Evolutionary conservation across 257 asterid species (phyloP), one percentile per base, ranked within the genome.

Genomic region (Mitragyna speciosa): DNA sequence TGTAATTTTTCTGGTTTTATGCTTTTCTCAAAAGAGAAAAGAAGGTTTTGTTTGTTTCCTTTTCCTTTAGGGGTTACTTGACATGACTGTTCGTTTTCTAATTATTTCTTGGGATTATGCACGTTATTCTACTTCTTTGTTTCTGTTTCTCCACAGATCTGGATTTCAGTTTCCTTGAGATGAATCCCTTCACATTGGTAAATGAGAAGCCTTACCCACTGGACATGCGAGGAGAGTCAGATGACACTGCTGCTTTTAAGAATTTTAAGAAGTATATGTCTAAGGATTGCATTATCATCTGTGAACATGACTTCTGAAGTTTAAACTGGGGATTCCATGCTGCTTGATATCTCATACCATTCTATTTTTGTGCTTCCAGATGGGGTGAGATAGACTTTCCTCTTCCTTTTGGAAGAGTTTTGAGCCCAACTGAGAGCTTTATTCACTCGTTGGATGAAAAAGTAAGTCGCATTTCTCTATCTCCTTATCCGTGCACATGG

Each of bases 141-240:
- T 56, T 76, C 69, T 75, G 52, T 36, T 48, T 78, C 24, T 75
- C 68, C 49, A 24, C 93, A 94, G 98, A 94, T 86, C 84, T 94
- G 83, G 98, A 94, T 87, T 94, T 94, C 81, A 91, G 93, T 91
- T 94, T 94, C 82, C 89, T 94, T 67, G 98, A 94, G 94, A 91
- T 94, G 97, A 94, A 92, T 78, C 98, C 98, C 52, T 94, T 92
- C 86, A 88, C 98, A 17, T 86, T 94, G 83, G 90, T 92, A 81
- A 83, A 90, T 85, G 97, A 93, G 76, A 91, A 91, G 85, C 97
- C 98, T 65, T 90, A 85, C 81, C 97, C 97, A 26, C 75, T 94
- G 85, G 98, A 94, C 82, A 94, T 94, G 98, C 89, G 98, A 72
- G 98, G 98, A 84, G 98, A 94, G 88, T 83, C 92, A 90, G 98